Evolutionary conservation across 441 rosid species (phyloP).

Genomic region (Isatis lusitanica): DNA sequence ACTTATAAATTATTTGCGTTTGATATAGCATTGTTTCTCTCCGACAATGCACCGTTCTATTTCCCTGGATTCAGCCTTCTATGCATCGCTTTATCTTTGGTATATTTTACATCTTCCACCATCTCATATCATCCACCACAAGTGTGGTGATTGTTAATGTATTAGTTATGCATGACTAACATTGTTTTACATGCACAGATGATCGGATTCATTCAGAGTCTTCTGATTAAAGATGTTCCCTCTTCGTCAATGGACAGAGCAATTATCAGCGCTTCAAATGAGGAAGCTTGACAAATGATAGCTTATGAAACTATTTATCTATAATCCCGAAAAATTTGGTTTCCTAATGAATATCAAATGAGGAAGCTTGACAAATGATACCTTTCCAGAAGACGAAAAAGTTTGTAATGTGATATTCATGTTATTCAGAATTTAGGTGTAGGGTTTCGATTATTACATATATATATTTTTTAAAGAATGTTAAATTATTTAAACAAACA

Average conservation of each 20-base stretch:
- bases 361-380: no score
- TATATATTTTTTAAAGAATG: no score
- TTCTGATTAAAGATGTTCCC: slow-evolving; percentile 42
- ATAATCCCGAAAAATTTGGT: no score
- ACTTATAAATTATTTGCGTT: background rate
- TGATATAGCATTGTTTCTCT: slow-evolving; percentile 64
- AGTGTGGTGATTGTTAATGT: background rate
- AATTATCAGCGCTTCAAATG: background rate
- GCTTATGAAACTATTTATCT: background rate
- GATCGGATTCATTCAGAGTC: slow-evolving; percentile 62
- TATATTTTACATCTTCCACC: slow-evolving; percentile 20
- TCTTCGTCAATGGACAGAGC: background rate
- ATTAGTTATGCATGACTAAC: background rate
- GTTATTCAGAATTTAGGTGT: no score
- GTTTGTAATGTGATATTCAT: no score
- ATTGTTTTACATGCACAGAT: slow-evolving; percentile 42
- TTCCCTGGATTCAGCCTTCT: slow-evolving; percentile 79
- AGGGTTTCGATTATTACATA: no score
- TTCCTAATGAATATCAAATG: no score
- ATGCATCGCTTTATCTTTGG: slow-evolving; percentile 57
- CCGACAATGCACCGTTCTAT: slow-evolving; percentile 62
- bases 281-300: background rate
- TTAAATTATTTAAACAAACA: no score
- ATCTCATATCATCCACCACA: background rate
- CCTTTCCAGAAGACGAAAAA: no score